Conservation (phyloP, 345 rosid species). For the Lenwebbia sp. region DNA sequence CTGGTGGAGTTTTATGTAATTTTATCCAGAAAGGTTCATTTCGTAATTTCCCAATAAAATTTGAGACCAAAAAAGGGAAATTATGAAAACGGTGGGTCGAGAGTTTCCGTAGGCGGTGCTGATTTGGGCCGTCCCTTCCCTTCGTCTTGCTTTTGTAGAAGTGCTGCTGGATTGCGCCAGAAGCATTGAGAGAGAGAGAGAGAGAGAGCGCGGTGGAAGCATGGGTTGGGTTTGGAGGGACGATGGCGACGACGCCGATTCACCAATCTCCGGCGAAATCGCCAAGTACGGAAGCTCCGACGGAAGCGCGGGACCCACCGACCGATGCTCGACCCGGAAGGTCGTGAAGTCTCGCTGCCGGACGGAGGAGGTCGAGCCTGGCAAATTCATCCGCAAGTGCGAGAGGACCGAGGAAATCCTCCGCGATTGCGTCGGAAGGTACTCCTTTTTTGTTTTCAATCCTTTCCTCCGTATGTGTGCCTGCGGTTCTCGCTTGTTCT, state of each 20-base stretch:
- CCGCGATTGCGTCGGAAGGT: constrained; percentile 71
- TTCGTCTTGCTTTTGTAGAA: background rate
- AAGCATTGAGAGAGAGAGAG: background rate
- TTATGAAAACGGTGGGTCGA: background rate
- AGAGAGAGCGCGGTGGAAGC: background rate
- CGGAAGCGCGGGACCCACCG: background rate
- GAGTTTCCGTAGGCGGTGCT: background rate
- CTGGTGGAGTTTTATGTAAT: background rate
- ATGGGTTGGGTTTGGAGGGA: constrained; percentile 74
- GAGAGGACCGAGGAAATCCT: constrained; percentile 72
- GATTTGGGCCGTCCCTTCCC: background rate
- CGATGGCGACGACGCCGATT: constrained; percentile 8
- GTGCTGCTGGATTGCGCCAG: background rate
- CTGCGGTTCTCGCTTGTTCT: background rate
- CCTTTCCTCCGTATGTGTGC: background rate
- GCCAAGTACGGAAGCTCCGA: background rate
- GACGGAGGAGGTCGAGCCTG: constrained; percentile 90
- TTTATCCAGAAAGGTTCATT: background rate
- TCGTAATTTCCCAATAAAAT: background rate
- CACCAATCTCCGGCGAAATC: constrained; percentile 10
- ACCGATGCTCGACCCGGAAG: constrained; percentile 49
- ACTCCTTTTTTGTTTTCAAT: background rate
- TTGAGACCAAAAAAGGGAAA: background rate
- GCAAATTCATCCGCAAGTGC: constrained; percentile 76
- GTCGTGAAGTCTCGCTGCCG: constrained; percentile 60